Base-by-base conservation (phyloP, 495 filamentous ascomycete species). In the Melanomma pulvis-pyrius region DNA sequence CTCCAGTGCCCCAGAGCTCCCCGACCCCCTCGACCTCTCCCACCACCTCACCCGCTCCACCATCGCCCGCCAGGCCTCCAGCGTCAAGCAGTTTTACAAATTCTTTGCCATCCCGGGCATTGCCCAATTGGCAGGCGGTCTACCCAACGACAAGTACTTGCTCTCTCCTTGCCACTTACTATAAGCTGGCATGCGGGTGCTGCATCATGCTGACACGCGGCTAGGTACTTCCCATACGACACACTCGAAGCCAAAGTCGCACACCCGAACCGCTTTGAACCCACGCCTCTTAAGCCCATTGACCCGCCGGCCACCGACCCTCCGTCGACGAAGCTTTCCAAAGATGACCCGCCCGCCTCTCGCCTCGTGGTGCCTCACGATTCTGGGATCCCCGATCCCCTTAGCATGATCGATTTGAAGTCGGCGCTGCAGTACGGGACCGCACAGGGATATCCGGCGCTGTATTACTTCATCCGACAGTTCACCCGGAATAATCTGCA, bases 191-290 rank as follows among this genome's bases (percentile, higher is more conserved):
- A 44, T n/a, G 39, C 54, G 8, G 26, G 34, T 30, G 24, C n/a
- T 48, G 19, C 34, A 12, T 8, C 32, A 47, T 41, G 57, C 51
- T 60, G 32, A 56, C 21, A 51, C 71, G 92, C 90, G 90, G 53
- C 83, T 96, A 15, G 83, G 32, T 91, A 91, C 77, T 97, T 97
- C 73, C 93, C 93, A 17, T 97, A 90, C 75, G 92, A 97, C 61
- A 96, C 91, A 0, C 85, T 96, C 28, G 91, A 93, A 75, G 89
- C 91, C n/a, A 84, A 87, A 61, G 82, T 85, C 56, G 91, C 92
- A 12, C 83, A 83, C 26, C 86, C 92, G 11, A 77, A 87, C 21
- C 85, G 92, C 70, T 92, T 88, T 78, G 81, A 84, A n/a, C 86
- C 87, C 0, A 85, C 87, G 29, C 83, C 84, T 15, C 86, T 87